Percentiles rank a stretch among this genome's conserved stretches.
These are phyloP conservation scores for Pythium chondricola DNA, from an alignment of 352 stramenopile species.

Conservation along the genomic window DNA sequence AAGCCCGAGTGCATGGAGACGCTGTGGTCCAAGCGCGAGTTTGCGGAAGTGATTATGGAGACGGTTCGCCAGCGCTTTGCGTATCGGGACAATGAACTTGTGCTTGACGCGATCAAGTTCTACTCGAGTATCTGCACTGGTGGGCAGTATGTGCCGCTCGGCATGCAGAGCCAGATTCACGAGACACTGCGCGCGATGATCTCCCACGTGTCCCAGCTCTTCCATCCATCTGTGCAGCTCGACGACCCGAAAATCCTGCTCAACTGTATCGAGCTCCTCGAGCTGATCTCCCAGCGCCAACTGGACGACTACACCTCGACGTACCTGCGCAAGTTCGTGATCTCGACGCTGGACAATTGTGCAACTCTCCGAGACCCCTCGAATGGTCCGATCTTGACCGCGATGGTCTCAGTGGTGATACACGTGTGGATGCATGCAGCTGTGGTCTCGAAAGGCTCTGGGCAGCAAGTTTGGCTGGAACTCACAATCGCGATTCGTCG, in stretches of 20 bases:
- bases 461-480: conserved; percentile 75
- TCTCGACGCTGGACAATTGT: conserved; percentile 81
- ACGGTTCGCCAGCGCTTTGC: conserved; percentile 81
- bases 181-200: conserved; percentile 82
- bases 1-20: conserved; percentile 82
- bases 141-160: conserved; percentile 62
- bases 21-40: conserved; percentile 71
- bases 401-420: conserved; percentile 77
- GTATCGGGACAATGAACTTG: conserved; percentile 77
- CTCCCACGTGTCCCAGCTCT: conserved; percentile 82
- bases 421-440: conserved; percentile 85
- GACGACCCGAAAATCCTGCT: conserved; percentile 81
- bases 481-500: conserved; percentile 71
- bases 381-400: conserved; percentile 54
- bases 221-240: conserved; percentile 78
- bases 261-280: conserved; percentile 81
- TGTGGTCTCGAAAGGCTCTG: conserved; percentile 42
- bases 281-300: conserved; percentile 74
- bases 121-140: conserved; percentile 78
- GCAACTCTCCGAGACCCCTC: conserved; percentile 55
- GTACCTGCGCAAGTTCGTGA: conserved; percentile 82
- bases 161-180: conserved; percentile 80
- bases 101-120: conserved; percentile 85
- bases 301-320: conserved; percentile 83
- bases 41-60: conserved; percentile 84